Evolutionary conservation across 495 filamentous ascomycete genomes (phyloP), one percentile per base, ranked within the genome.

Genomic region (Chaetomidium leptoderma): DNA sequence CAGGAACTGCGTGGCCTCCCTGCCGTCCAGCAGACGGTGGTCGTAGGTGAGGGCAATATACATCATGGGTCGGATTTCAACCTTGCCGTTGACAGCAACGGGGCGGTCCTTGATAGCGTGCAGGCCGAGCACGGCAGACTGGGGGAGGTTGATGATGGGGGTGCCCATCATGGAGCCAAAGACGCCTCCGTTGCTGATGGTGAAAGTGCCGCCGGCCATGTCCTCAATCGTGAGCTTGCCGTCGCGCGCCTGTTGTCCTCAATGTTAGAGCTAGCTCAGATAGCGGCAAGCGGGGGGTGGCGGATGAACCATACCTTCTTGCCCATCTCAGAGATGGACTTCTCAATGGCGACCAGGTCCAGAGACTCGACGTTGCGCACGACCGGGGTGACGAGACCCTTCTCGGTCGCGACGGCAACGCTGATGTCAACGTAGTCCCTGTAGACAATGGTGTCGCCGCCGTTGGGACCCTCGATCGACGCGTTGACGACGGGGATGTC

Each of bases 121-220:
- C n/a, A 98, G 85, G 54, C 93, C 93, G 55, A 98, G 80, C 26
- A 98, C 93, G 51, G 92, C 93, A 36, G 89, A 92, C 72, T 98
- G 93, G 21, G 93, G 93, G 24, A 96, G 77, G 74, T 98, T 98
- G 78, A 98, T 97, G 70, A 98, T 98, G n/a, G 93, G 93, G 1
- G 93, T 98, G 27, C 92, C 92, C 91, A 96, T 96, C 59, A 97
- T 72, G 13, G 79, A 82, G 29, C 81, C 82, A 58, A 86, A 86
- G 42, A 83, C 82, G 46, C 83, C 83, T 21, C 83, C 91, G 72
- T 98, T 98, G 82, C 90, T 95, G 76, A 98, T 98, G 45, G 93
- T 98, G 76, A 97, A 98, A 26, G 95, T 95, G 59, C 93, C 93
- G 55, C 93, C 93, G 53, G 95, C 93, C 95, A 98, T 97, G 70